Conservation (phyloP, 495 filamentous ascomycete genomes). For the Diplogelasinospora grovesii region DNA sequence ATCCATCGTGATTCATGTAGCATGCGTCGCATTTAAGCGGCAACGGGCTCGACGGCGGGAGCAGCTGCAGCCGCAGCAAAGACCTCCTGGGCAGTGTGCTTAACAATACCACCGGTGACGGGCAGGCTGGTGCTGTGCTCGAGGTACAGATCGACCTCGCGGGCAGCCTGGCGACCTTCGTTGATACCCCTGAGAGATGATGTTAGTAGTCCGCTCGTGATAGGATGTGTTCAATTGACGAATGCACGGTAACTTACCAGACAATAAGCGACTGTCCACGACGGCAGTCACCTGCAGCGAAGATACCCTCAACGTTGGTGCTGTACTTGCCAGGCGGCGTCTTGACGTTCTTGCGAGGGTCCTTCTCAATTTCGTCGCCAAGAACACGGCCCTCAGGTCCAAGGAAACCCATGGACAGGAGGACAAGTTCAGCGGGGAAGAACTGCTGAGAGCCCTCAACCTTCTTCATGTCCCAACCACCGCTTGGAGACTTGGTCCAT, state of each 20-base stretch:
- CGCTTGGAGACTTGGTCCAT: slow-evolving; percentile 84
- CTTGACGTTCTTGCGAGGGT: slow-evolving; percentile 96
- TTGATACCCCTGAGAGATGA: slow-evolving; percentile 80
- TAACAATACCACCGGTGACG: slow-evolving; percentile 91
- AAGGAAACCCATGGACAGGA: slow-evolving; percentile 97
- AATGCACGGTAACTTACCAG: slow-evolving; percentile 57
- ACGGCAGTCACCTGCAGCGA: slow-evolving; percentile 94
- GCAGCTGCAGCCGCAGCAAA: slow-evolving; percentile 29
- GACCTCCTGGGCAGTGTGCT: slow-evolving; percentile 66
- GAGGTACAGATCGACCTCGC: slow-evolving; percentile 89
- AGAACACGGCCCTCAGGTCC: slow-evolving; percentile 89
- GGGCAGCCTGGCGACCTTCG: slow-evolving; percentile 88
- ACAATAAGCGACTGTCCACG: slow-evolving; percentile 96
- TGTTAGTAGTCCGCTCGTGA: slow-evolving; percentile 20
- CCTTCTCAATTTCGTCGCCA: slow-evolving; percentile 82
- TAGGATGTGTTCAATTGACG: not conserved
- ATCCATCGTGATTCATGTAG: not conserved
- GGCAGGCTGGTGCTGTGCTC: slow-evolving; percentile 75
- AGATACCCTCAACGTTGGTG: slow-evolving; percentile 85
- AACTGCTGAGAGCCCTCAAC: slow-evolving; percentile 91
- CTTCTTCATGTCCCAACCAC: slow-evolving; percentile 99
- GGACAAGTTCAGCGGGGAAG: slow-evolving; percentile 95
- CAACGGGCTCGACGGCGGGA: not conserved
- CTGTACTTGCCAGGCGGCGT: slow-evolving; percentile 82
- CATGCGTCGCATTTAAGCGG: not conserved